Evolutionary conservation across 2,329 filamentous ascomycete species (phyloP).

Genomic region (Ceratocystis diversiconidia): DNA sequence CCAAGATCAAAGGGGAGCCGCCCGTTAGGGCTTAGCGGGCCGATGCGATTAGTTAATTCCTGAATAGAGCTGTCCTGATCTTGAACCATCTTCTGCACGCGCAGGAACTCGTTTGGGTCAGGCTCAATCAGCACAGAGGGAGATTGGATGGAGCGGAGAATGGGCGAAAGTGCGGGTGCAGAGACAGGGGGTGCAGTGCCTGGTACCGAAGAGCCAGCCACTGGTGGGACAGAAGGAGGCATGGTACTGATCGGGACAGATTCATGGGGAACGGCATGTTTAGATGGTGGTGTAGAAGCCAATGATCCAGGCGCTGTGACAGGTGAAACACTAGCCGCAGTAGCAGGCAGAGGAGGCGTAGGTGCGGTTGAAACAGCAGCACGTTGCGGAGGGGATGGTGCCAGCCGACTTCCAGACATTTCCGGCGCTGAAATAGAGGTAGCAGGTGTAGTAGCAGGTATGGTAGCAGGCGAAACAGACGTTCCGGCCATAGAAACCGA

Average conservation of each 20-base stretch:
- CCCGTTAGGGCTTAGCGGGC: conserved; percentile 67
- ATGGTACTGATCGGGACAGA: conserved; percentile 17
- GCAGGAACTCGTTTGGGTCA: conserved; percentile 62
- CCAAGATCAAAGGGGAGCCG: conserved; percentile 54
- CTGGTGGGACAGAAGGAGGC: neutral
- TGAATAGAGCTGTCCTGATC: conserved; percentile 67
- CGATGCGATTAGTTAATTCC: conserved; percentile 57
- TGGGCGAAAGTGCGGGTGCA: conserved; percentile 34
- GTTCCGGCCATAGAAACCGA: conserved; percentile 20
- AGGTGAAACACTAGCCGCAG: conserved; percentile 11
- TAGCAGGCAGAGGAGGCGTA: neutral
- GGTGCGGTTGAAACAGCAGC: conserved; percentile 22
- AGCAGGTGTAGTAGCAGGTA: conserved; percentile 21
- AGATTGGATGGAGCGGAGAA: conserved; percentile 33
- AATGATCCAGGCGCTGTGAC: conserved; percentile 19
- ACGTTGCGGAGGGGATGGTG: neutral
- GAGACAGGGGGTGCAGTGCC: conserved; percentile 19
- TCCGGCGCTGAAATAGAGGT: neutral
- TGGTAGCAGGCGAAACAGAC: conserved; percentile 22
- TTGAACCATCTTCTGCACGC: conserved; percentile 62
- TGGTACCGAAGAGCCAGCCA: conserved; percentile 16
- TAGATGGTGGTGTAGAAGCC: conserved; percentile 20
- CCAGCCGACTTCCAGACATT: neutral
- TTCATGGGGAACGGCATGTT: conserved; percentile 19
- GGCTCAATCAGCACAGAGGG: conserved; percentile 50